Base-by-base conservation (phyloP, 345 rosid genomes). In the Hibiscus tridactylites region DNA sequence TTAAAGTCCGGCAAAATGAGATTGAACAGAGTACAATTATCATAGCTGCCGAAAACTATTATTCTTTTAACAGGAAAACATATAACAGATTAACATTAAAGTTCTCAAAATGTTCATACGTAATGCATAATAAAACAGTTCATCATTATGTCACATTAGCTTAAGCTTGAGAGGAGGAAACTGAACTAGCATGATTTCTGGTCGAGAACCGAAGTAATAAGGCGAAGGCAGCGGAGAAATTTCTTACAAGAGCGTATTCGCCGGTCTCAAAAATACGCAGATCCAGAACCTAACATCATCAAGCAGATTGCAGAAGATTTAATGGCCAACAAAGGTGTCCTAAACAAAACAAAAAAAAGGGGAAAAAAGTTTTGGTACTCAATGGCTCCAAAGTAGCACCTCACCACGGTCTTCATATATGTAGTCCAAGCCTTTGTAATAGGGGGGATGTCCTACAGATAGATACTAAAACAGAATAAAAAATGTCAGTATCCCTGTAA, bases 361-460 rank as follows among this genome's bases (percentile, higher is more conserved):
- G 63, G 19, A 11, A 3, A n/a, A 28, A 47, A 50, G 16, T 39
- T 44, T 17, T 54, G 59, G 21, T 9, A 53, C 54, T 61, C 17
- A 29, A 54, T 21, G 31, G 42, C 21, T 3, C 21, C 60, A 49
- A 42, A 71, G n/a, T 39, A 58, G 35, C 31, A 93, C 97, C 98
- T 93, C 97, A 0, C 97, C 98, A 2, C 98, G 97, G 77, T 90
- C 94, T 83, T 91, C 96, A 24, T 93, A 91, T 13, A 93, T 90
- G 83, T 90, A 93, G 69, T 93, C 97, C 77, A 93, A 79, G 42
- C 98, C 98, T 81, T 90, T 93, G 86, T 93, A 93, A 69, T 84
- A 91, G 28, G 92, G 90, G 2, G 98, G 97, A 81, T 93, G 98
- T 42, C 98, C 98, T 37, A 93, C 97, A 16, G 98, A 91, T 71